Percentiles rank a stretch among this genome's conserved stretches.
Conservation (phyloP, 1,284 basidiomycete genomes). For the Tetrapyrgos nigripes region DNA sequence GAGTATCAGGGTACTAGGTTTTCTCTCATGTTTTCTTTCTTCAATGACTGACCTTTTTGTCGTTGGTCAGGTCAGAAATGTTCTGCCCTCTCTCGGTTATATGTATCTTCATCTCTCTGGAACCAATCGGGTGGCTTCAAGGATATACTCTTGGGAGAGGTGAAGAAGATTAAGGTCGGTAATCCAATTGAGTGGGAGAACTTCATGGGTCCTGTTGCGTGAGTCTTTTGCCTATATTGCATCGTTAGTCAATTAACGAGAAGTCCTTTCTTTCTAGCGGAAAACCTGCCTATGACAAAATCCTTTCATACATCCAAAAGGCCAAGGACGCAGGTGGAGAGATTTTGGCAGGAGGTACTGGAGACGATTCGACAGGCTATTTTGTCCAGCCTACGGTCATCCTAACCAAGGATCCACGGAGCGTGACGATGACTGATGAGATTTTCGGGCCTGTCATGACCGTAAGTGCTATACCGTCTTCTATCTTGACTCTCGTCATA, state of each 20-base stretch:
- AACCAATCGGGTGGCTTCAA: constrained; percentile 80
- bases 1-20: constrained; percentile 91
- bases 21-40: constrained; percentile 1
- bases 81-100: constrained; percentile 91
- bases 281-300: constrained; percentile 88
- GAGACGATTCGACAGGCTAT: constrained; percentile 93
- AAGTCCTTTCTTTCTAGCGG: constrained; percentile 52
- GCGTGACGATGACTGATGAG: constrained; percentile 93
- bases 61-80: constrained; percentile 87
- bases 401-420: constrained; percentile 90
- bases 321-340: constrained; percentile 91
- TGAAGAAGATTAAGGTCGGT: constrained; percentile 88
- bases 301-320: constrained; percentile 84
- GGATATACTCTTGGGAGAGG: constrained; percentile 77
- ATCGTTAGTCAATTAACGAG: background rate
- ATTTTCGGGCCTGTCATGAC: constrained; percentile 98
- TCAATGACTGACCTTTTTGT: background rate
- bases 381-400: constrained; percentile 97
- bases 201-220: constrained; percentile 98
- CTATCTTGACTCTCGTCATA: constrained; percentile 7
- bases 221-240: constrained; percentile 29
- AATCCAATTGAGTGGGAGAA: constrained; percentile 79
- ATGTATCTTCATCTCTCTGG: constrained; percentile 92
- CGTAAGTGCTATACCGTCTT: constrained; percentile 46
- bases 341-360: constrained; percentile 85